Evolutionary conservation across 2,329 filamentous ascomycete species (phyloP), one percentile per base, ranked within the genome.

Genomic region (Aspergillus jensenii): DNA sequence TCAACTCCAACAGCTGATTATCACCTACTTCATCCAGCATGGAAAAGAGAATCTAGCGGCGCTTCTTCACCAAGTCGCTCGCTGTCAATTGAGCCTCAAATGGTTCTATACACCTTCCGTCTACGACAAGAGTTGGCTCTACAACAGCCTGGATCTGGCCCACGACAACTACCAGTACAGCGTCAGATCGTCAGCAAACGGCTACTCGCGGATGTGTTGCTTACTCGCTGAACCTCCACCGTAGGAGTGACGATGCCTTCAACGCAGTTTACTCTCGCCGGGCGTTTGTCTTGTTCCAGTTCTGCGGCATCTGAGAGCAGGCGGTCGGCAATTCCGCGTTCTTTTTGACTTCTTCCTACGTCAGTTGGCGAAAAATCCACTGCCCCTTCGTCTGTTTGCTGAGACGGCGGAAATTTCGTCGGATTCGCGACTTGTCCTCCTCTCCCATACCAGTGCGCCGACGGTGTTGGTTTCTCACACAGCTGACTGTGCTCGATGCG

Each of bases 291-390:
- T 41, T 25, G 46, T 21, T 21, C 31, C 37, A 17, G 46, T 25
- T 45, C 41, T 33, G 53, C 33, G 37, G 56, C 27, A 21, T 52
- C 41, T 48, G 23, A 43, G 51, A 49, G 31, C 57, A 62, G 59
- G 59, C 59, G 59, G 59, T 61, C 56, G 57, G 59, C 35, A 51
- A 35, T 48, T 44, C 50, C 58, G 44, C 37, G 40, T 27, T 35
- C 8, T 44, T 8, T 25, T 45, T 21, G 23, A 45, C 45, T n/a
- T 52, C 37, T 43, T 23, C 35, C 47, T 48, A 54, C 44, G 44
- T 54, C 54, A 56, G 53, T 55, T 23, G 14, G 37, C 33, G 52
- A 55, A 48, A 44, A 43, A 52, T 43, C 49, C 49, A 31, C n/a
- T 25, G 23, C 31, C 23, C 14, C 21, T 31, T 33, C 27, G 25